Percentiles rank a stretch among this genome's conserved stretches.
Evolutionary conservation across 495 filamentous ascomycete species (phyloP).

Genomic region (Penicillium samsonianum): DNA sequence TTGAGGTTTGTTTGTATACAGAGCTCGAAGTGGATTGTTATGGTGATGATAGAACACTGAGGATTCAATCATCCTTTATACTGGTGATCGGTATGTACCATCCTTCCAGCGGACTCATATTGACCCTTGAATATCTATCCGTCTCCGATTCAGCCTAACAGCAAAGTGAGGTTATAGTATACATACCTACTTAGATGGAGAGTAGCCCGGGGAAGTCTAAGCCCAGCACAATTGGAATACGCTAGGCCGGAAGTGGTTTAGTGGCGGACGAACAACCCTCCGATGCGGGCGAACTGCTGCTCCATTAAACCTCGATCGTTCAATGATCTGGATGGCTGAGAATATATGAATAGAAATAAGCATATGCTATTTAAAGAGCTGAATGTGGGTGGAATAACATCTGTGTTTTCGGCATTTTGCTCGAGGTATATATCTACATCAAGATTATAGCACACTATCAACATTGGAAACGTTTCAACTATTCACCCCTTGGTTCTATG

Average conservation of each 20-base stretch:
- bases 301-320: neutral
- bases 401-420: neutral
- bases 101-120: neutral
- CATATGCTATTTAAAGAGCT: neutral
- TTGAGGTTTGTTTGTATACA: neutral
- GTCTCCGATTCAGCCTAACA: neutral
- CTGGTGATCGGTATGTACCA: neutral
- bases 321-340: neutral
- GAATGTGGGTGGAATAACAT: neutral
- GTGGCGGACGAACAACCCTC: neutral
- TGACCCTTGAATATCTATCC: neutral
- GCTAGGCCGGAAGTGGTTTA: neutral
- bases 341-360: neutral
- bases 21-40: neutral
- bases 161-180: neutral
- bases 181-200: no score
- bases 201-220: neutral
- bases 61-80: neutral
- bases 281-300: slow-evolving; percentile 1
- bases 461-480: neutral
- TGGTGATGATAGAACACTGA: neutral
- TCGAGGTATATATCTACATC: neutral
- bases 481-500: neutral
- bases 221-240: neutral
- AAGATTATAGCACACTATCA: neutral